These are phyloP conservation scores for Blastosporella zonata DNA, from an alignment of 1,284 basidiomycete genomes.

Conservation along the genomic window DNA sequence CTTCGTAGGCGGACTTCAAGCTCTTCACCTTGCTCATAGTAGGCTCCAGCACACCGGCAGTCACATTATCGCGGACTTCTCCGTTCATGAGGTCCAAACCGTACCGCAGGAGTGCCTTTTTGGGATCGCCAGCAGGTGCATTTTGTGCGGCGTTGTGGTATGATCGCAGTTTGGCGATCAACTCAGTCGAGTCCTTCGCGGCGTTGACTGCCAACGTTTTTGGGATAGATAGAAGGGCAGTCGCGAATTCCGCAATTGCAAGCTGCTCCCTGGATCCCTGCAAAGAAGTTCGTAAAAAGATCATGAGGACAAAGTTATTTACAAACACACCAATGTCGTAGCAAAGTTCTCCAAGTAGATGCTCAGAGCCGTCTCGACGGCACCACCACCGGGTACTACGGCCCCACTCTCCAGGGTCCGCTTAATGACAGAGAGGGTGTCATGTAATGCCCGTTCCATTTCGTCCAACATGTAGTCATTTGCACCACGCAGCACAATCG, in stretches of 20 bases:
- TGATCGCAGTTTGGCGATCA: conserved; percentile 95
- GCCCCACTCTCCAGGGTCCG: conserved; percentile 94
- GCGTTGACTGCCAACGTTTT: conserved; percentile 98
- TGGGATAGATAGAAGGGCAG: conserved; percentile 90
- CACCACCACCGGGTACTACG: conserved; percentile 97
- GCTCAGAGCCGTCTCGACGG: conserved; percentile 94
- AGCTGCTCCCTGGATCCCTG: conserved; percentile 97
- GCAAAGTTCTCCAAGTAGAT: conserved; percentile 99
- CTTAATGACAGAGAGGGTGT: conserved; percentile 94
- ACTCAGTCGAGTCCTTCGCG: conserved; percentile 96
- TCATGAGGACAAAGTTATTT: conserved; percentile 5
- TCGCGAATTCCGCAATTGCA: conserved; percentile 97
- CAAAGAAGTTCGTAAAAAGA: conserved; percentile 15
- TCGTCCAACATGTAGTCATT: conserved; percentile 99
- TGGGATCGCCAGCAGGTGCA: conserved; percentile 88
- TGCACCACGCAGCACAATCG: conserved; percentile 93
- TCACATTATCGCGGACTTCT: conserved; percentile 92
- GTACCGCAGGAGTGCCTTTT: conserved; percentile 91
- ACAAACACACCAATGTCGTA: conserved; percentile 78
- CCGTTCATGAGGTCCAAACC: conserved; percentile 95
- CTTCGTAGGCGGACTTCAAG: conserved; percentile 95
- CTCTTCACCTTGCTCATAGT: conserved; percentile 97
- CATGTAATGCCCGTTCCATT: conserved; percentile 97
- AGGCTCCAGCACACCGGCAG: conserved; percentile 93
- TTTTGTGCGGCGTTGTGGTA: conserved; percentile 98